phyloP scores from a whole-genome alignment of 805 yeast genomes.

The Yamadazyma akitaensis region DNA sequence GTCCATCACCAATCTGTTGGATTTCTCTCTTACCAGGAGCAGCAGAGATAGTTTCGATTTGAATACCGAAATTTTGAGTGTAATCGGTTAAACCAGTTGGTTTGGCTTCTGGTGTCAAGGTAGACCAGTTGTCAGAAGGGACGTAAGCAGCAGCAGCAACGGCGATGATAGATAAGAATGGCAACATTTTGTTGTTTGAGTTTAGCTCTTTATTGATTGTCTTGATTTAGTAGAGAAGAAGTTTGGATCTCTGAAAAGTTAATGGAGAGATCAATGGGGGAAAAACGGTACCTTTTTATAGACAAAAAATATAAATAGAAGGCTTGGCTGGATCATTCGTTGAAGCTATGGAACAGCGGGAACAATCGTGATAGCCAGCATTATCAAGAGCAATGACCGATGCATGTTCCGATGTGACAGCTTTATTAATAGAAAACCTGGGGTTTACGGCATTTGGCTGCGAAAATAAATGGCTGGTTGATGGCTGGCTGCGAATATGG shows the following conservation, averaged over 20 bases:
- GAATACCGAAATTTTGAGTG: constrained; percentile 62
- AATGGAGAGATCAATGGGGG: not conserved
- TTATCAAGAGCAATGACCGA: not conserved
- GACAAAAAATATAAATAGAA: constrained; percentile 2
- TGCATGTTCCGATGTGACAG: not conserved
- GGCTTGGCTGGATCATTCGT: constrained; percentile 4
- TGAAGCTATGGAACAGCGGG: not conserved
- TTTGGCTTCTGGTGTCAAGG: constrained; percentile 61
- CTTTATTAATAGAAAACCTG: constrained; percentile 2
- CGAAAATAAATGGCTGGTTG: constrained; percentile 2
- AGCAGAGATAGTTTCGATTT: constrained; percentile 48
- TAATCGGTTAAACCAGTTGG: constrained; percentile 49
- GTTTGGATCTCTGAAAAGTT: not conserved
- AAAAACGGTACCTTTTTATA: not conserved
- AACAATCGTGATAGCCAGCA: constrained; percentile 4
- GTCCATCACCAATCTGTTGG: constrained; percentile 45
- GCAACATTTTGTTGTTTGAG: constrained; percentile 6
- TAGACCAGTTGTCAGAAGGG: constrained; percentile 67
- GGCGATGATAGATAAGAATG: constrained; percentile 11
- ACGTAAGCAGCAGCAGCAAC: constrained; percentile 56
- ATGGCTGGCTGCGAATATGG: constrained; percentile 1
- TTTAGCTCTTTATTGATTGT: not conserved
- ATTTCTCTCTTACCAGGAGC: constrained; percentile 31
- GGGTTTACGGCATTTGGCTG: constrained; percentile 1
- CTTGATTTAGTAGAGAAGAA: not conserved